These are phyloP conservation scores for Sarocladiaceae sp. DNA, from an alignment of 2,329 filamentous ascomycete genomes.

Conservation along the genomic window DNA sequence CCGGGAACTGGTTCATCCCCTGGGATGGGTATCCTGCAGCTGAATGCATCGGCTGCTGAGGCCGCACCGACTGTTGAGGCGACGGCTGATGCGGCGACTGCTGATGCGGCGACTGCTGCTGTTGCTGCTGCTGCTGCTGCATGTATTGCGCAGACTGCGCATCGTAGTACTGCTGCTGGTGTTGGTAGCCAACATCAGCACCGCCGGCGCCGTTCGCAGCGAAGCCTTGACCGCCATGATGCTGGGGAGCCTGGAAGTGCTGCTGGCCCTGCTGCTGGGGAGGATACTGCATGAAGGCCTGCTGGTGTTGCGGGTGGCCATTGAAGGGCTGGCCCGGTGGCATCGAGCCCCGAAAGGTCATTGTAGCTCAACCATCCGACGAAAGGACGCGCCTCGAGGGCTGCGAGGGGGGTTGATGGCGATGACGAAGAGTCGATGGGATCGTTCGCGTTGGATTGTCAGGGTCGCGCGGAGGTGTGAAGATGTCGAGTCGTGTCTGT, in stretches of 20 bases:
- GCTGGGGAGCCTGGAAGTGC: slow-evolving; percentile 10
- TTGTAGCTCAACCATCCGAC: slow-evolving; percentile 8
- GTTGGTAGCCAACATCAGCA: slow-evolving; percentile 15
- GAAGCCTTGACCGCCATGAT: slow-evolving; percentile 10
- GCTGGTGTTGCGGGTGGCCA: slow-evolving; percentile 9
- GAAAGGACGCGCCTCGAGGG: slow-evolving; percentile 4
- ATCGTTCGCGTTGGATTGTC: not conserved
- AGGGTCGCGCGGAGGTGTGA: not conserved
- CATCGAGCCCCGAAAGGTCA: slow-evolving; percentile 11
- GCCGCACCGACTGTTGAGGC: not conserved
- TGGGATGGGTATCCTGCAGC: slow-evolving; percentile 10
- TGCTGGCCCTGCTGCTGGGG: slow-evolving; percentile 14
- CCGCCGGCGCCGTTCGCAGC: slow-evolving; percentile 11
- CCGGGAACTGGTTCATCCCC: slow-evolving; percentile 17
- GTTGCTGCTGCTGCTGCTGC: slow-evolving; percentile 17
- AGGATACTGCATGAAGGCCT: slow-evolving; percentile 9
- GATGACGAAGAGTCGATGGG: not conserved
- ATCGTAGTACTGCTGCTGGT: slow-evolving; percentile 16
- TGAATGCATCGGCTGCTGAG: not conserved
- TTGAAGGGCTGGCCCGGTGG: slow-evolving; percentile 11
- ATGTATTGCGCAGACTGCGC: slow-evolving; percentile 12
- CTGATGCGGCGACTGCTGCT: slow-evolving; percentile 15
- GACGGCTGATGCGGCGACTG: slow-evolving; percentile 16
- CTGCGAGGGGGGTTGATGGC: slow-evolving; percentile 1
- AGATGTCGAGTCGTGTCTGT: not conserved